A percentile compares a stretch with the other conserved stretches of the same genome.
Evolutionary conservation across 768 basidiomycete genomes (phyloP).

Genomic region (Xanthoconium purpureum): DNA sequence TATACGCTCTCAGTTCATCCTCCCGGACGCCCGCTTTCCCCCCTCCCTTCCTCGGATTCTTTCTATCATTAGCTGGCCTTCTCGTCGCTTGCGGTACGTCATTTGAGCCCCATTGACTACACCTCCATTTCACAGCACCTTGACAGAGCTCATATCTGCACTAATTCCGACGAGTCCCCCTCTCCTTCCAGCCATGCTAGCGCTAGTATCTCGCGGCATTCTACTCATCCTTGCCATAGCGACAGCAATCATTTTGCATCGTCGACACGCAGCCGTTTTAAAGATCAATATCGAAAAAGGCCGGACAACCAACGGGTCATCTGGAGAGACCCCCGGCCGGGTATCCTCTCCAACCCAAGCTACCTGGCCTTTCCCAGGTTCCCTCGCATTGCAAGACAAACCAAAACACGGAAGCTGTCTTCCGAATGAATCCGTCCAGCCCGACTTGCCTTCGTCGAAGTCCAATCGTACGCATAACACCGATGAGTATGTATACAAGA

Average conservation of each 20-base stretch:
- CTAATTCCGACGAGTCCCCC: constrained; percentile 24
- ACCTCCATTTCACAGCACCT: not conserved
- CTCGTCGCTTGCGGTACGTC: constrained; percentile 29
- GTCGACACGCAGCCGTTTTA: not conserved
- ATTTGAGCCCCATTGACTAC: not conserved
- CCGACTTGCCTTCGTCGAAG: constrained; percentile 3
- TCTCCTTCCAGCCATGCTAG: constrained; percentile 24
- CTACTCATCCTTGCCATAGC: constrained; percentile 17
- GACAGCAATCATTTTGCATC: constrained; percentile 6
- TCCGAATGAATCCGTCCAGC: not conserved
- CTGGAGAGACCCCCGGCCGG: constrained; percentile 10
- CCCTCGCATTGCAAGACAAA: constrained; percentile 19
- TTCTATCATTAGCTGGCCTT: constrained; percentile 18
- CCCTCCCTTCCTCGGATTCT: constrained; percentile 11
- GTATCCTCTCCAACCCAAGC: constrained; percentile 30
- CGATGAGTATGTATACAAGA: not conserved
- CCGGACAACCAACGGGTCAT: not conserved
- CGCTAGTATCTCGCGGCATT: constrained; percentile 21
- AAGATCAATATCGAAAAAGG: constrained; percentile 18
- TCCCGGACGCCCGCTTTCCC: constrained; percentile 1
- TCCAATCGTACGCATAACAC: not conserved
- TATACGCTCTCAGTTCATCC: constrained; percentile 21
- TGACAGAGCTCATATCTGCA: constrained; percentile 25
- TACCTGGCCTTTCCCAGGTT: constrained; percentile 34
- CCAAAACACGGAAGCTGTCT: not conserved